A percentile compares a stretch with the other conserved stretches of the same genome.
Evolutionary conservation across 148 eudicot genomes (phyloP).

Genomic region (Vaccinium vitisidaea): DNA sequence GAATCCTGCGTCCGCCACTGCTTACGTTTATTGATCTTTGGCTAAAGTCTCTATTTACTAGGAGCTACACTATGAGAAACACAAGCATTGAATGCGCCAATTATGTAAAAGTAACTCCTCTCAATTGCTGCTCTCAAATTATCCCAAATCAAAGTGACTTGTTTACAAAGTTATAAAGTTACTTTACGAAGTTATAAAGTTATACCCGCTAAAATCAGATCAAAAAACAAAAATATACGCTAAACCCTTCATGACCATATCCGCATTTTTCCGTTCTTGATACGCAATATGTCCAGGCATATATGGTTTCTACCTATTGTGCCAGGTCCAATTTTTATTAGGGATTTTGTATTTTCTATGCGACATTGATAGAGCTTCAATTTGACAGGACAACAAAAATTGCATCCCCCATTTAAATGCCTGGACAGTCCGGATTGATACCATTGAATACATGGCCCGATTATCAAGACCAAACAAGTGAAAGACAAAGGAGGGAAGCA

Average conservation of each 20-base stretch:
- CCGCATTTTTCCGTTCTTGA: background rate
- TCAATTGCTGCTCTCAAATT: background rate
- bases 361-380: background rate
- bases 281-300: background rate
- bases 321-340: background rate
- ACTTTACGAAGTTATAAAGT: too few species aligned
- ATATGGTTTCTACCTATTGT: background rate
- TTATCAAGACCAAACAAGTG: background rate
- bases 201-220: too few species aligned
- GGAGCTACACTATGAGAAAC: too few species aligned
- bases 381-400: background rate
- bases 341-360: background rate
- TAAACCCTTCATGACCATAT: background rate
- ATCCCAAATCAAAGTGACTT: background rate
- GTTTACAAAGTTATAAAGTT: background rate
- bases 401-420: background rate
- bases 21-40: background rate
- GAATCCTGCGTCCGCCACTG: too few species aligned
- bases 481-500: background rate
- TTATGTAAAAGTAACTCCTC: slow-evolving; percentile 2
- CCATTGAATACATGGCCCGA: background rate
- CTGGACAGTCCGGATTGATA: background rate
- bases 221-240: too few species aligned
- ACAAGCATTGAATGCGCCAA: background rate
- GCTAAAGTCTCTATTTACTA: background rate